Evolutionary conservation across 2,329 filamentous ascomycete species (phyloP).

Genomic region (Xylariaceae sp.): DNA sequence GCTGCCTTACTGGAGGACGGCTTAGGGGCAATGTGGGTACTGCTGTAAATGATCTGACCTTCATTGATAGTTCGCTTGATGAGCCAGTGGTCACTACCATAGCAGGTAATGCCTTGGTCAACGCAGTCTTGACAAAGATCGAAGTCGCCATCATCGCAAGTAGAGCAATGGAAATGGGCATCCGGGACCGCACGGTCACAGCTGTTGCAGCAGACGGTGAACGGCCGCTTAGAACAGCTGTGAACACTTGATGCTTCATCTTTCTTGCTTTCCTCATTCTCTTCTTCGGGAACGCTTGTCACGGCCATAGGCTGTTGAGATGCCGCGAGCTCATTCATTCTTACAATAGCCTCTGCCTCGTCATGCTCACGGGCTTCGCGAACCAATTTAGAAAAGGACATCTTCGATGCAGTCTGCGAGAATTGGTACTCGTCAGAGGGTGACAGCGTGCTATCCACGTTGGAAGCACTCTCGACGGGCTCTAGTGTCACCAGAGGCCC

Average conservation of each 20-base stretch:
- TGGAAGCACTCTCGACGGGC: conserved; percentile 7
- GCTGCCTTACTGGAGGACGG: conserved; percentile 39
- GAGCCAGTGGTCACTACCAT: conserved; percentile 82
- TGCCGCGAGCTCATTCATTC: background rate
- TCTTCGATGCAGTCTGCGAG: conserved; percentile 7
- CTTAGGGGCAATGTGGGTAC: conserved; percentile 76
- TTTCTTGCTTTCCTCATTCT: conserved; percentile 3
- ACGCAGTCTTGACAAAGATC: conserved; percentile 87
- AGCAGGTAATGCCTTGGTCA: conserved; percentile 74
- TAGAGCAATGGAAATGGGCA: conserved; percentile 91
- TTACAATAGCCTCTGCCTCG: background rate
- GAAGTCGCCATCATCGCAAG: conserved; percentile 91
- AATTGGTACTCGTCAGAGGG: conserved; percentile 14
- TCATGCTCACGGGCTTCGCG: conserved; percentile 13
- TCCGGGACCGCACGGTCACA: conserved; percentile 79
- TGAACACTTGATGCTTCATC: conserved; percentile 6
- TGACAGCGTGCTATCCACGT: conserved; percentile 5
- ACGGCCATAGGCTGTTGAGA: background rate
- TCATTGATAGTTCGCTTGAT: conserved; percentile 85
- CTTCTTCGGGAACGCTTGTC: background rate
- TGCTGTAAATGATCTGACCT: conserved; percentile 81
- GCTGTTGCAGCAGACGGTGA: conserved; percentile 92
- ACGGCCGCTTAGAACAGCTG: conserved; percentile 46
- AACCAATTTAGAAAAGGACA: conserved; percentile 15
- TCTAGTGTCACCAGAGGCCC: conserved; percentile 22